Evolutionary conservation across 192 early-diverging fungal genomes (phyloP), one percentile per base, ranked within the genome.

Genomic region (Endogone sp.): DNA sequence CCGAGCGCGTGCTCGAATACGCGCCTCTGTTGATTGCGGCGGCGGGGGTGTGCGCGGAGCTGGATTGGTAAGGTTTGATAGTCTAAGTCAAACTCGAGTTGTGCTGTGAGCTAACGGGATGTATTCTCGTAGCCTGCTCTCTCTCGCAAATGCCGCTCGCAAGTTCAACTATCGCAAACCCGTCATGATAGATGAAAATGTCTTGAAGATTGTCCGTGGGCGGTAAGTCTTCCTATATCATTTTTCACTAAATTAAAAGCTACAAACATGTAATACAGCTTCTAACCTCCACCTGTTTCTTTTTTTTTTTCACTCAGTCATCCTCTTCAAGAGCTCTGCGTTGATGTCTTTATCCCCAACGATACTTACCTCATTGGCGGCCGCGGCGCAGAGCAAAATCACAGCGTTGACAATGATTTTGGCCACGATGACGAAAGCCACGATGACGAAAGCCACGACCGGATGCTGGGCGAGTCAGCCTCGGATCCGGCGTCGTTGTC

Each of bases 301-400:
- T 16, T 49, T 49, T 49, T 49, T 49, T 11, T 49, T 49, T 11
- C 37, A 49, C 26, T 10, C 65, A 91, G 91, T 26, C 93, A 88
- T 71, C 90, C 86, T n/a, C 67, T 92, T 11, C 80, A 83, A 65
- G 90, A 89, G 70, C 71, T 81, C 23, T 77, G 64, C 44, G 74
- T 85, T 0, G 81, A 85, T 54, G 74, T 75, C 0, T 95, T 93
- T 81, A 85, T 96, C 2, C 66, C 86, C 0, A 98, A 98, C 65
- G 81, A 90, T 64, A 86, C 88, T 0, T 37, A 77, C 16, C 20
- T 96, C 4, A 78, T 22, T 2, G 37, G 37, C 37, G 37, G 37
- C 9, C 37, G 37, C 16, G 37, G 37, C 37, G 37, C 16, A 16
- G 16, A 6, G 37, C 37, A 16, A 16, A 6, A 49, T 49, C 37